Evolutionary conservation across 441 rosid species (phyloP).

Genomic region (Metrosideros polymorpha): DNA sequence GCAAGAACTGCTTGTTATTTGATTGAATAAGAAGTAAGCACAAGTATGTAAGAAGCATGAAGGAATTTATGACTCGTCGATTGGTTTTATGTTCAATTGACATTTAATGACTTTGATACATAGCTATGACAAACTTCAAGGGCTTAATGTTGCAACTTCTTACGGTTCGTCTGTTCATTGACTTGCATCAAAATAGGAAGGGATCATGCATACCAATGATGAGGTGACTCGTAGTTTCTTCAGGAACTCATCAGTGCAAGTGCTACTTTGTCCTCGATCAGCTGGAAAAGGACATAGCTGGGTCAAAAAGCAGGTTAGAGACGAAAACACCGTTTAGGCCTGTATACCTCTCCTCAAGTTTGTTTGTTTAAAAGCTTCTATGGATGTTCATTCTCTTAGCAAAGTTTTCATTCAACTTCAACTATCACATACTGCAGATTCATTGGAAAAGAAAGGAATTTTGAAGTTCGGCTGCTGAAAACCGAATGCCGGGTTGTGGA

Average conservation of each 20-base stretch:
- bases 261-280: slow-evolving; percentile 59
- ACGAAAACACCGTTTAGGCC: neutral
- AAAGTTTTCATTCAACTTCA: neutral
- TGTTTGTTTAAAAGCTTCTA: neutral
- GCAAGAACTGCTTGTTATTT: neutral
- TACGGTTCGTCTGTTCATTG: neutral
- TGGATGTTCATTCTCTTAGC: neutral
- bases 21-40: neutral
- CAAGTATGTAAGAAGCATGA: neutral
- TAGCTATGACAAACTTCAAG: neutral
- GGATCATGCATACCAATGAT: slow-evolving; percentile 56
- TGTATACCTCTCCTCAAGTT: neutral
- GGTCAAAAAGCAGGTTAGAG: slow-evolving; percentile 41
- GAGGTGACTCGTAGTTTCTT: slow-evolving; percentile 67
- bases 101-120: neutral
- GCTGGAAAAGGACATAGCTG: slow-evolving; percentile 62
- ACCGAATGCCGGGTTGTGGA: neutral
- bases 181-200: slow-evolving; percentile 31
- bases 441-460: neutral
- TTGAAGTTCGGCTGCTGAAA: neutral
- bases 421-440: neutral
- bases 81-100: neutral
- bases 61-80: neutral
- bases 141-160: neutral
- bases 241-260: slow-evolving; percentile 65